These are phyloP conservation scores for Trametes sanguinea DNA, from an alignment of 768 basidiomycete genomes.

Conservation along the genomic window DNA sequence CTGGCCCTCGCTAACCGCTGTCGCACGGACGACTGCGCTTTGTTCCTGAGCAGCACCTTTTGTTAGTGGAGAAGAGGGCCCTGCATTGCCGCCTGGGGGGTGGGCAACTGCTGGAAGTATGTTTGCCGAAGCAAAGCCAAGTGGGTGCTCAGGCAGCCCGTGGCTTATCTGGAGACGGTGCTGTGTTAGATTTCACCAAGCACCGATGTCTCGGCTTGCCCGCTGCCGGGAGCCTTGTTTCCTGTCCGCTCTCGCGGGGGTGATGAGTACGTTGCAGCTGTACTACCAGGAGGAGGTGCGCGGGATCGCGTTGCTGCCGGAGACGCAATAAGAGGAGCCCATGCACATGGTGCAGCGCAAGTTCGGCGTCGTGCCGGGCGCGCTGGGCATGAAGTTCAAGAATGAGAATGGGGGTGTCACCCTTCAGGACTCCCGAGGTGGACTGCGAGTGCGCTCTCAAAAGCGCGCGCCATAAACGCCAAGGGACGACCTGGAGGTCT, in stretches of 20 bases:
- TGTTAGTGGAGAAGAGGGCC: too few species aligned
- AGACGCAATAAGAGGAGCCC: conserved; percentile 72
- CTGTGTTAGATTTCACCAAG: too few species aligned
- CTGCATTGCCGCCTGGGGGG: too few species aligned
- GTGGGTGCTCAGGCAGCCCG: too few species aligned
- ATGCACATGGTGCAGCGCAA: conserved; percentile 72
- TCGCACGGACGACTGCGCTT: too few species aligned
- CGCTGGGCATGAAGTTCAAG: conserved; percentile 75
- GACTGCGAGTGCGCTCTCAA: conserved; percentile 92
- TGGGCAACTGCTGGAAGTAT: too few species aligned
- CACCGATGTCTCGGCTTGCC: too few species aligned
- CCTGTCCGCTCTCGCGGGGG: not conserved
- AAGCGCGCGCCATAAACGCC: conserved; percentile 70
- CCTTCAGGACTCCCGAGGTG: conserved; percentile 67
- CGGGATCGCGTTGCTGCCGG: conserved; percentile 78
- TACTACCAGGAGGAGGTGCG: conserved; percentile 82
- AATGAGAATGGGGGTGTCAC: conserved; percentile 89
- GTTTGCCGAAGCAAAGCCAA: too few species aligned
- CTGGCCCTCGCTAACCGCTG: too few species aligned
- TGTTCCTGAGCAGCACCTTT: too few species aligned
- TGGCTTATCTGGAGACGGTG: too few species aligned
- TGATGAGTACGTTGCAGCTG: conserved; percentile 47
- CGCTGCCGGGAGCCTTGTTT: too few species aligned
- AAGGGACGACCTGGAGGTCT: conserved; percentile 83
- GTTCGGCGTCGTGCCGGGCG: conserved; percentile 59